Evolutionary conservation across 2,329 filamentous ascomycete species (phyloP).

Genomic region (Davidsoniella australis): DNA sequence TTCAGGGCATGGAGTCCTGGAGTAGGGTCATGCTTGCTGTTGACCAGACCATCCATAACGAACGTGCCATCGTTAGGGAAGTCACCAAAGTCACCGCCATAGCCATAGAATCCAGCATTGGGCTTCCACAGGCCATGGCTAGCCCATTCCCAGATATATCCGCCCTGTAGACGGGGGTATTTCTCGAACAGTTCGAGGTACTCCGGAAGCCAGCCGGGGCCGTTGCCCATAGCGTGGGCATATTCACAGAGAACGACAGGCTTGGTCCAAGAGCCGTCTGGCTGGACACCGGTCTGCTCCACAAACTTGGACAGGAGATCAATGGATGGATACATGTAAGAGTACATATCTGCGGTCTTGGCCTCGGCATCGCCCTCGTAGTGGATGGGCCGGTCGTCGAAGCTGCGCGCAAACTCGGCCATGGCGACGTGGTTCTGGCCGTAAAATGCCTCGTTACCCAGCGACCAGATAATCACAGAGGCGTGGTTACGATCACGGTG

Average conservation of each 20-base stretch:
- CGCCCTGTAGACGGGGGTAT: conserved; percentile 35
- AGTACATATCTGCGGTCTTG: conserved; percentile 43
- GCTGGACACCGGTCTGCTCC: conserved; percentile 16
- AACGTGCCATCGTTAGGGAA: conserved; percentile 42
- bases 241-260: conserved; percentile 41
- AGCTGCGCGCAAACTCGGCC: conserved; percentile 42
- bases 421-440: conserved; percentile 51
- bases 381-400: conserved; percentile 45
- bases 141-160: conserved; percentile 48
- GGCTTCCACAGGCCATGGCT: conserved; percentile 35
- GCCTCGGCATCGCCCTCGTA: conserved; percentile 47
- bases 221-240: conserved; percentile 44
- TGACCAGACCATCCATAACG: conserved; percentile 37
- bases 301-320: conserved; percentile 26
- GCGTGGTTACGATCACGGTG: conserved; percentile 43
- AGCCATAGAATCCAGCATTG: conserved; percentile 30
- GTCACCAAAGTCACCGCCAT: conserved; percentile 46
- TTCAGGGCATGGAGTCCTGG: conserved; percentile 37
- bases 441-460: conserved; percentile 58
- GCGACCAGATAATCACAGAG: conserved; percentile 51
- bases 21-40: conserved; percentile 31
- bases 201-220: conserved; percentile 45
- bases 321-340: conserved; percentile 45
- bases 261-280: conserved; percentile 27
- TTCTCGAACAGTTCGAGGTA: conserved; percentile 49